A percentile compares a stretch with the other conserved stretches of the same genome.
Conservation (phyloP, 306 rosid genomes). For the Medicago ruthenica region DNA sequence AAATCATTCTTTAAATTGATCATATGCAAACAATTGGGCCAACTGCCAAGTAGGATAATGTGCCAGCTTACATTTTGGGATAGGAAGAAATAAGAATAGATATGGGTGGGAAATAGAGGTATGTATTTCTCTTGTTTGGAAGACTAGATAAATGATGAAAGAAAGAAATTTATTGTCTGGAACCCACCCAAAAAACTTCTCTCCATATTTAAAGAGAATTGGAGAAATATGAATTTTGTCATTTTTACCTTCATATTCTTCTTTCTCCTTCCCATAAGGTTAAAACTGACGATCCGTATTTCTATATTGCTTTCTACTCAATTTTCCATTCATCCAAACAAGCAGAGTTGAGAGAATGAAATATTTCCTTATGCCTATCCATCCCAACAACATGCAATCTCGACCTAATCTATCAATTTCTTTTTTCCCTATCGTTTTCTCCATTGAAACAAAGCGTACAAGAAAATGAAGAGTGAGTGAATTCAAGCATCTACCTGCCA, state of each 20-base stretch:
- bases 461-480: neutral
- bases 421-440: neutral
- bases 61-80: neutral
- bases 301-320: neutral
- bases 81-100: too few species aligned
- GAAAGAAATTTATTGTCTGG: neutral
- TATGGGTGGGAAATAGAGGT: too few species aligned
- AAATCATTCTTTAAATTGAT: constrained; percentile 26
- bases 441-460: constrained; percentile 3
- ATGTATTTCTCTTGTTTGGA: too few species aligned
- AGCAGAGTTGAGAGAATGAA: neutral
- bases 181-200: neutral
- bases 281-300: neutral
- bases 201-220: neutral
- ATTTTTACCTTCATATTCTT: neutral
- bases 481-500: constrained; percentile 66
- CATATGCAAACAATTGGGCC: constrained; percentile 12
- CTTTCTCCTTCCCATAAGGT: neutral
- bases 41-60: constrained; percentile 17
- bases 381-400: neutral
- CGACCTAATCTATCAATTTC: constrained; percentile 9
- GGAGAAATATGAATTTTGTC: neutral
- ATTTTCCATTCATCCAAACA: neutral
- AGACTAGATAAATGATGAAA: too few species aligned
- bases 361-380: neutral